Base-by-base conservation (phyloP, 148 eudicot genomes). In the Dysphania ambrosioides region DNA sequence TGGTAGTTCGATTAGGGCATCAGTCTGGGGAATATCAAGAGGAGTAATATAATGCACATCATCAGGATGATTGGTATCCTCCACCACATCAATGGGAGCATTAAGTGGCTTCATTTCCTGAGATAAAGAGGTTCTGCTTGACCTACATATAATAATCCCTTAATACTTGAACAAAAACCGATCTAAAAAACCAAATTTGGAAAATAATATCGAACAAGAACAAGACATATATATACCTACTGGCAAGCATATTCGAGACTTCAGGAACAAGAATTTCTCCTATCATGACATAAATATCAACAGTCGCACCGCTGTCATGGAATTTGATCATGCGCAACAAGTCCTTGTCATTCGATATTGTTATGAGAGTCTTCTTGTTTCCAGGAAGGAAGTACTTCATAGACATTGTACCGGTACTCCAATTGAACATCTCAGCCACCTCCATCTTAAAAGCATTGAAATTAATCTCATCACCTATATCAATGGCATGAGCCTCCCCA, bases 401-500 rank as follows among this genome's bases (percentile, higher is more conserved):
- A 31, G 89, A 78, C 81, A 89, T 70, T 34, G 81, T 71, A 79
- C 75, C 74, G 35, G 72, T 69, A 57, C 77, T 75, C 85, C 83
- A 85, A 71, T 81, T 88, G 68, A 91, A 94, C 98, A 94, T 86
- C 81, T 94, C 98, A 18, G 89, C 86, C 32, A 94, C 85, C 88
- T 94, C 98, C 82, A 75, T 53, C 75, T 80, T 85, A 78, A 94
- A 88, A 47, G 83, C 85, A 29, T 81, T 74, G 65, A 82, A 90
- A 63, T 87, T 87, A 87, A 87, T 81, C 71, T 85, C 75, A 24
- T 83, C 89, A 63, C 87, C 88, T 47, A 94, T 86, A 72, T 91
- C 95, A 86, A 94, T 90, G 49, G 98, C 98, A 85, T 91, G 98
- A 76, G 98, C 98, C 80, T 94, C 98, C 55, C 98, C 98, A 49